These are phyloP conservation scores for Sordariomycetes sp. DNA, from an alignment of 2,329 filamentous ascomycete genomes.

Conservation along the genomic window DNA sequence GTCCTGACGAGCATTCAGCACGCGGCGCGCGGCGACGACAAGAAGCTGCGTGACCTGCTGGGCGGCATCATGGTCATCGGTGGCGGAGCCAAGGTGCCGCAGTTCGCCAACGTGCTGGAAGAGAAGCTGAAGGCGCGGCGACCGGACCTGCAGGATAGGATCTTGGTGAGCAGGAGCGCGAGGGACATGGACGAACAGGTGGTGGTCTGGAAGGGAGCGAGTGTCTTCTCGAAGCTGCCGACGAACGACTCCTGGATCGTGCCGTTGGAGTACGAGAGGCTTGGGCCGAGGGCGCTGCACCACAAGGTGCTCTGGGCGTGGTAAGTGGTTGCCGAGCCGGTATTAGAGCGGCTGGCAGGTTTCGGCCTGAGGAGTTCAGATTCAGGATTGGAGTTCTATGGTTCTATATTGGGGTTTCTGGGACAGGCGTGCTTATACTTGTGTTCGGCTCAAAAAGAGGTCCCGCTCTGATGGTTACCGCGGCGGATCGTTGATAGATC, in stretches of 20 bases:
- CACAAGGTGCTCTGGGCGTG: slow-evolving; percentile 65
- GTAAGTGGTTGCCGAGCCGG: slow-evolving; percentile 18
- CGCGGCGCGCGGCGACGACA: slow-evolving; percentile 79
- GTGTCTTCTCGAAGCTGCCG: slow-evolving; percentile 84
- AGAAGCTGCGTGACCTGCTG: slow-evolving; percentile 83
- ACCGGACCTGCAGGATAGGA: slow-evolving; percentile 48
- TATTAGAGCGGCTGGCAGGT: not conserved
- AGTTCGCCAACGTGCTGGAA: slow-evolving; percentile 75
- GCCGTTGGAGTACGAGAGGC: slow-evolving; percentile 73
- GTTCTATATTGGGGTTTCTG: not conserved
- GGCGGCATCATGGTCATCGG: slow-evolving; percentile 87
- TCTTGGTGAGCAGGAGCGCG: slow-evolving; percentile 60
- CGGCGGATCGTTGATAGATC: not conserved
- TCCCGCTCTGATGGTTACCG: not conserved
- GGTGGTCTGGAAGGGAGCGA: slow-evolving; percentile 96
- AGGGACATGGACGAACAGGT: slow-evolving; percentile 94
- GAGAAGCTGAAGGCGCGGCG: slow-evolving; percentile 61
- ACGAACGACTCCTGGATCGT: slow-evolving; percentile 96
- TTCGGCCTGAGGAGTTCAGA: not conserved
- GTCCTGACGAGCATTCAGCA: slow-evolving; percentile 85
- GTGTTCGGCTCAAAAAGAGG: not conserved
- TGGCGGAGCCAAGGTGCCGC: slow-evolving; percentile 69
- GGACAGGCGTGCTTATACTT: not conserved
- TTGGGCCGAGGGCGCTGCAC: slow-evolving; percentile 72
- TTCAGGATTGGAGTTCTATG: not conserved